These are phyloP conservation scores for Xylaria sp. DNA, from an alignment of 2,329 filamentous ascomycete species.

Conservation along the genomic window DNA sequence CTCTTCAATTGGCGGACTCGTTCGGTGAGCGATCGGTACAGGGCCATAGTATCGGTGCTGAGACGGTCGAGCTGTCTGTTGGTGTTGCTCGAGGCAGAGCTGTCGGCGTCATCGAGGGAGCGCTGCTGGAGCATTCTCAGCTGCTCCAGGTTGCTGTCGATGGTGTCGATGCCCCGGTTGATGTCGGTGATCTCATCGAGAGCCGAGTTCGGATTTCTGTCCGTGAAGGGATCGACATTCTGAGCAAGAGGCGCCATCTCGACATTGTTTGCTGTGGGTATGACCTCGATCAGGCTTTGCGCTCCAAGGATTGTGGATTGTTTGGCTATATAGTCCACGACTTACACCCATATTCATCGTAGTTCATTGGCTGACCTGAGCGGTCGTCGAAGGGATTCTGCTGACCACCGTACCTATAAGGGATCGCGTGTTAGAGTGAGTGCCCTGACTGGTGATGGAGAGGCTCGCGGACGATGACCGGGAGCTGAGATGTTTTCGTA, in stretches of 20 bases:
- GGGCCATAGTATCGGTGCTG: slow-evolving; percentile 73
- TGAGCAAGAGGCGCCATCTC: slow-evolving; percentile 65
- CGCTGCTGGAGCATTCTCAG: slow-evolving; percentile 66
- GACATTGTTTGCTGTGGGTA: slow-evolving; percentile 45
- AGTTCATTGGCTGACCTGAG: slow-evolving; percentile 17
- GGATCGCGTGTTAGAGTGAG: slow-evolving; percentile 29
- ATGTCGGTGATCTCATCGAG: slow-evolving; percentile 82
- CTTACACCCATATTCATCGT: slow-evolving; percentile 39
- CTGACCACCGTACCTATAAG: slow-evolving; percentile 47
- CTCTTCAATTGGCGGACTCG: slow-evolving; percentile 80
- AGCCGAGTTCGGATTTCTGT: slow-evolving; percentile 65
- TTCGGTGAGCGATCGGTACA: slow-evolving; percentile 73
- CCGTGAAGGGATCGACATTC: slow-evolving; percentile 43
- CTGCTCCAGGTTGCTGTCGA: slow-evolving; percentile 67
- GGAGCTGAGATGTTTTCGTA: slow-evolving; percentile 35
- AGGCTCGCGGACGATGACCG: slow-evolving; percentile 6
- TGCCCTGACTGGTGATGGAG: slow-evolving; percentile 6
- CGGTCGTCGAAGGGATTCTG: slow-evolving; percentile 55
- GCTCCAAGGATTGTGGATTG: background rate
- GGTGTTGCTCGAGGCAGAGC: slow-evolving; percentile 58
- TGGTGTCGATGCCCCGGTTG: slow-evolving; percentile 67
- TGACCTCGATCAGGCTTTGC: slow-evolving; percentile 15
- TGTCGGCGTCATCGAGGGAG: slow-evolving; percentile 70
- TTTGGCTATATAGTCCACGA: slow-evolving; percentile 8
- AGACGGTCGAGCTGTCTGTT: slow-evolving; percentile 67